A percentile compares a stretch with the other conserved stretches of the same genome.
Conservation (phyloP, 176 grass and related monocot genomes). For the Stipa capillata region DNA sequence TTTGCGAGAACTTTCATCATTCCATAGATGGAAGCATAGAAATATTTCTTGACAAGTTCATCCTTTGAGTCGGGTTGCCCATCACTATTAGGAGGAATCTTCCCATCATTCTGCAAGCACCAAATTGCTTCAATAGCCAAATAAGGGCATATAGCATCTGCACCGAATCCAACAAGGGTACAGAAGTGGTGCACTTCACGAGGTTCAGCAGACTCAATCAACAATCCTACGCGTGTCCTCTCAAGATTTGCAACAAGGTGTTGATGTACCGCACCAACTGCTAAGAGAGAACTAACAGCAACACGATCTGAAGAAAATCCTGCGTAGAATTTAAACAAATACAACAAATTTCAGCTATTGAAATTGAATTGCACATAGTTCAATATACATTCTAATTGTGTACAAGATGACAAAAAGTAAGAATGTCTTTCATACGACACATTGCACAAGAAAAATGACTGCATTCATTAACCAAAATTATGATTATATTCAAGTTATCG, state of each 20-base stretch:
- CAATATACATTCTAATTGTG: neutral
- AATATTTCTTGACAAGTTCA: conserved; percentile 74
- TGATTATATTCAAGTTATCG: neutral
- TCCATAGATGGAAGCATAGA: conserved; percentile 87
- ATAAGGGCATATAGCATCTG: conserved; percentile 96
- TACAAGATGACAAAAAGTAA: neutral
- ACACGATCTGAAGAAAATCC: conserved; percentile 74
- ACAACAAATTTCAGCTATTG: neutral
- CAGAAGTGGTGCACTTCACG: conserved; percentile 99
- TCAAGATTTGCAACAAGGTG: conserved; percentile 92
- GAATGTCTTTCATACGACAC: neutral
- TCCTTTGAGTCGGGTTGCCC: conserved; percentile 48
- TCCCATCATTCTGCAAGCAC: conserved; percentile 83
- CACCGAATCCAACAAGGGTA: conserved; percentile 89
- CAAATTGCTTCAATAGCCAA: conserved; percentile 85
- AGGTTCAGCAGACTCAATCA: conserved; percentile 94
- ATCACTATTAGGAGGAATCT: conserved; percentile 59
- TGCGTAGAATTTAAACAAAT: conserved; percentile 30
- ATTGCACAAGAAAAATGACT: neutral
- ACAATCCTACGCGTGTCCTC: conserved; percentile 68
- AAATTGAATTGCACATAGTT: neutral
- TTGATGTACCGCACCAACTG: conserved; percentile 96
- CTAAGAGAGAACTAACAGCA: conserved; percentile 88
- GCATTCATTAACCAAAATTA: neutral
- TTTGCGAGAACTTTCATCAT: conserved; percentile 99